phyloP scores from a whole-genome alignment of 129 eudicot genomes.

The Artemisia tridentata region DNA sequence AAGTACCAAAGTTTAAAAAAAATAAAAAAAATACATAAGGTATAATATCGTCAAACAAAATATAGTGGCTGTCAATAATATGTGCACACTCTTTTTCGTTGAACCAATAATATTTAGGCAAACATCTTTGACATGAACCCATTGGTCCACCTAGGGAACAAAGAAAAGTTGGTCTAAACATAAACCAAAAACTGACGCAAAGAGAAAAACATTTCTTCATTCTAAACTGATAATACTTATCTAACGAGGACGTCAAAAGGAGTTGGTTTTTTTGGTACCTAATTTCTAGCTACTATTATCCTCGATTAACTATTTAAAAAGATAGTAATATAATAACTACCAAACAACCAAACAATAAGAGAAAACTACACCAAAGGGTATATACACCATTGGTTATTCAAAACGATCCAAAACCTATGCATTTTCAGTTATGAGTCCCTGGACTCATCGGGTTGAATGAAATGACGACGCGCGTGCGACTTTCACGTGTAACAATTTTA shows the following conservation, averaged over 20 bases:
- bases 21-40: neutral
- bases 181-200: slow-evolving; percentile 7
- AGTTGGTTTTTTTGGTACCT: slow-evolving; percentile 16
- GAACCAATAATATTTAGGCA: slow-evolving; percentile 27
- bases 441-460: no score
- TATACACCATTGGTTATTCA: no score
- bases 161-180: slow-evolving; percentile 5
- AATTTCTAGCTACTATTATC: neutral
- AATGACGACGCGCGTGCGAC: no score
- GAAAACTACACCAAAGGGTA: no score
- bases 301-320: neutral
- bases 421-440: no score
- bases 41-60: neutral
- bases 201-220: slow-evolving; percentile 17
- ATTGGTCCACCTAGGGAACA: slow-evolving; percentile 6
- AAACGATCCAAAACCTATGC: no score
- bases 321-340: no score
- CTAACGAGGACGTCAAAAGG: slow-evolving; percentile 16
- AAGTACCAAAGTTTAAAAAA: neutral
- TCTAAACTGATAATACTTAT: slow-evolving; percentile 4
- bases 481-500: no score
- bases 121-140: slow-evolving; percentile 24
- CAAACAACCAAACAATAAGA: no score
- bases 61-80: slow-evolving; percentile 3
- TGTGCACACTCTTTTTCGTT: neutral